phyloP scores from a whole-genome alignment of 352 stramenopile genomes.

The Globisporangium sylvaticum region DNA sequence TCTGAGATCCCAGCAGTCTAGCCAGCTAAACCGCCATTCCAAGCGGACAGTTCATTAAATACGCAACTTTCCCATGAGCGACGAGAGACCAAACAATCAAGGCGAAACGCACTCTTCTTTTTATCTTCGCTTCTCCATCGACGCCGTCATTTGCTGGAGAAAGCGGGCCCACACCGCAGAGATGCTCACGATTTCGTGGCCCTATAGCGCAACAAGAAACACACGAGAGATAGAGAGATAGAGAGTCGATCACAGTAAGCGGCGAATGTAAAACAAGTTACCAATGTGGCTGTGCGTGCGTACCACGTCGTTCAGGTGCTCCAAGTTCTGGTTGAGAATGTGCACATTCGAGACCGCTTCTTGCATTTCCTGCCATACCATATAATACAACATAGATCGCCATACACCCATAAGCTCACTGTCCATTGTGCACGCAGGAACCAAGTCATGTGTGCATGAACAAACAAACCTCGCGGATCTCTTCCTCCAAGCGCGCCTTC shows the following conservation, averaged over 20 bases:
- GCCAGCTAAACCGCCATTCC: constrained; percentile 10
- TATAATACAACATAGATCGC: background rate
- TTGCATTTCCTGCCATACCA: constrained; percentile 57
- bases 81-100: background rate
- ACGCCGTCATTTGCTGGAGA: constrained; percentile 48
- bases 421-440: background rate
- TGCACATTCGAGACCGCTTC: constrained; percentile 79
- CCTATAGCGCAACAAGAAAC: constrained; percentile 24
- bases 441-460: background rate
- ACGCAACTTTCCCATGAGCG: background rate
- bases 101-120: constrained; percentile 7
- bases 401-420: background rate
- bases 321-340: constrained; percentile 77
- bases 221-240: background rate
- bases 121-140: constrained; percentile 37
- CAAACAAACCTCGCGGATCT: constrained; percentile 58
- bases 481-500: constrained; percentile 63
- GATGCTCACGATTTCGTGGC: constrained; percentile 69
- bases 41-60: background rate
- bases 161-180: constrained; percentile 72
- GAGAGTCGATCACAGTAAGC: background rate
- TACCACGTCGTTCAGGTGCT: constrained; percentile 81
- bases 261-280: background rate
- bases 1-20: constrained; percentile 11
- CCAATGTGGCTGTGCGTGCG: background rate